A percentile compares a stretch with the other conserved stretches of the same genome.
Evolutionary conservation across 140 eudicot species (phyloP).

Genomic region (Cichorium intybus): DNA sequence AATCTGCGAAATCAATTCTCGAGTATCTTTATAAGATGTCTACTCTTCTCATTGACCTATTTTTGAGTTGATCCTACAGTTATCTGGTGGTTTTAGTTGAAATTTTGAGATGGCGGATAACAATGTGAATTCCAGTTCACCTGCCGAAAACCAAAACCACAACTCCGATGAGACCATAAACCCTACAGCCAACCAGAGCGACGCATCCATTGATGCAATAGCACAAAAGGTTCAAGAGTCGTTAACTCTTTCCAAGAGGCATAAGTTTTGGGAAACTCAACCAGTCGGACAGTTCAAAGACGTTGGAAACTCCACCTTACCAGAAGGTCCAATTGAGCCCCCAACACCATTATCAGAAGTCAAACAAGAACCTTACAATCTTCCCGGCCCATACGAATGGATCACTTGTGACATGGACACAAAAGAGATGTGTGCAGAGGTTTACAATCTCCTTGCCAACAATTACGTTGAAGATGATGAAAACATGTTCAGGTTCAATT

Average conservation of each 20-base stretch:
- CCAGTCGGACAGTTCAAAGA: constrained; percentile 74
- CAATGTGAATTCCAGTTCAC: constrained; percentile 33
- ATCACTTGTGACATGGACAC: constrained; percentile 64
- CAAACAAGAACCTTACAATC: constrained; percentile 63
- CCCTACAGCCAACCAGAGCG: constrained; percentile 33
- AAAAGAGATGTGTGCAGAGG: constrained; percentile 51
- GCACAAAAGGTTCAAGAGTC: constrained; percentile 55
- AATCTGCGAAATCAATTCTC: neutral
- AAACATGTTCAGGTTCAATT: constrained; percentile 65
- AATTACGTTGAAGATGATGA: constrained; percentile 76
- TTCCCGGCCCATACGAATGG: constrained; percentile 60
- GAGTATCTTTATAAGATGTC: neutral
- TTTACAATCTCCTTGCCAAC: constrained; percentile 50
- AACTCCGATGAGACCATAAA: constrained; percentile 27
- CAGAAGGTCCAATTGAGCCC: constrained; percentile 60
- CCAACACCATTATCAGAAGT: constrained; percentile 57
- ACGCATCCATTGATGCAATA: constrained; percentile 42
- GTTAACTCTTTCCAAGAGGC: constrained; percentile 42
- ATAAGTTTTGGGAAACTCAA: constrained; percentile 76
- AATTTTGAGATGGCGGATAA: constrained; percentile 37
- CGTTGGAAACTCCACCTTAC: constrained; percentile 38
- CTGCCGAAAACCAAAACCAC: constrained; percentile 35
- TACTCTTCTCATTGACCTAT: constrained; percentile 2
- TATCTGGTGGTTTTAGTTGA: constrained; percentile 14
- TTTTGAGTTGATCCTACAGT: constrained; percentile 6